Conservation (phyloP, 176 grass and related monocot species). For the Oryza glaberrima region DNA sequence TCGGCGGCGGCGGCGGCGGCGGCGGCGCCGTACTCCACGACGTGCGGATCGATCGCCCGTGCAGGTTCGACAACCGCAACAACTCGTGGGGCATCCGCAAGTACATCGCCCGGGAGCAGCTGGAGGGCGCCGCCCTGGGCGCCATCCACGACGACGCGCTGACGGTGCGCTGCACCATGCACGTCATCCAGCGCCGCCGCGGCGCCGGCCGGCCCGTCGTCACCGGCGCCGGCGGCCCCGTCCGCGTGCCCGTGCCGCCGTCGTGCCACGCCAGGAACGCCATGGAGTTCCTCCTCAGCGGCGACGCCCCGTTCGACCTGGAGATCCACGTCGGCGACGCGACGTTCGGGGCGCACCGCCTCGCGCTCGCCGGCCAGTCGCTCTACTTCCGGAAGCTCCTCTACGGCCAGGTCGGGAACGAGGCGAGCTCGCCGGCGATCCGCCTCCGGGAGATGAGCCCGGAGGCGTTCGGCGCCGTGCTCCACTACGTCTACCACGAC, state of each 20-base stretch:
- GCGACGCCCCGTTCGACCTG: slow-evolving; percentile 45
- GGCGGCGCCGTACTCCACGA: slow-evolving; percentile 25
- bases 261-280: slow-evolving; percentile 20
- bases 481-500: slow-evolving; percentile 59
- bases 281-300: slow-evolving; percentile 8
- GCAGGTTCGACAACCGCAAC: slow-evolving; percentile 29
- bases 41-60: neutral
- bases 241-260: neutral
- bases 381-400: slow-evolving; percentile 39
- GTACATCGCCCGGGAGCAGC: slow-evolving; percentile 20
- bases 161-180: slow-evolving; percentile 41
- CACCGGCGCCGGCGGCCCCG: neutral
- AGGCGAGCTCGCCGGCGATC: slow-evolving; percentile 12
- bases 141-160: slow-evolving; percentile 36
- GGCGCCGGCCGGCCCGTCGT: neutral
- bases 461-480: slow-evolving; percentile 42
- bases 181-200: neutral
- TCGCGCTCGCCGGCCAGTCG: slow-evolving; percentile 46
- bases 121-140: slow-evolving; percentile 17
- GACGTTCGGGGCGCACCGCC: slow-evolving; percentile 34
- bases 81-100: slow-evolving; percentile 45
- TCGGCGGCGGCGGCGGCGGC: neutral
- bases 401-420: slow-evolving; percentile 44
- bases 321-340: slow-evolving; percentile 33
- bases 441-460: neutral